A percentile compares a stretch with the other conserved stretches of the same genome.
Evolutionary conservation across 2,329 filamentous ascomycete species (phyloP).

Genomic region (Bisporella sp.): DNA sequence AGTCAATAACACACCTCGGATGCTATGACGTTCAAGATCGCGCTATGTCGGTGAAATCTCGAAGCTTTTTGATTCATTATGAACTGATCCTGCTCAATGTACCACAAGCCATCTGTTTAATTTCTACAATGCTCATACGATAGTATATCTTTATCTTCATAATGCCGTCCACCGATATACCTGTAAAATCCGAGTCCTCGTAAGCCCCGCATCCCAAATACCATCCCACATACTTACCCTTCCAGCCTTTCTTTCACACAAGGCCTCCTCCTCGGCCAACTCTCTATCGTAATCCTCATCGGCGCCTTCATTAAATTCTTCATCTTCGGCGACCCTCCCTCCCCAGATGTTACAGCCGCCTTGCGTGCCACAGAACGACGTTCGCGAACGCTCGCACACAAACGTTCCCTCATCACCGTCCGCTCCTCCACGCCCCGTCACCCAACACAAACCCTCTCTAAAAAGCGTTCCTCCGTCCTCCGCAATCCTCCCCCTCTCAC

Average conservation of each 20-base stretch:
- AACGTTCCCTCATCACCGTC: slow-evolving; percentile 62
- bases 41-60: no score
- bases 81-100: no score
- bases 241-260: slow-evolving; percentile 82
- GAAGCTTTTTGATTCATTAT: no score
- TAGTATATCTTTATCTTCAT: neutral
- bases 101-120: no score
- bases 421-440: slow-evolving; percentile 29
- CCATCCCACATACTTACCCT: neutral
- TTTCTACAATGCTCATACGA: neutral
- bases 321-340: slow-evolving; percentile 93
- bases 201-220: slow-evolving; percentile 21
- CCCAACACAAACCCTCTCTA: slow-evolving; percentile 35
- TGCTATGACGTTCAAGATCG: no score
- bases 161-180: slow-evolving; percentile 14
- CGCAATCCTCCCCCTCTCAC: slow-evolving; percentile 69
- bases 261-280: slow-evolving; percentile 85
- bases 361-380: slow-evolving; percentile 68
- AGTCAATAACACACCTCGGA: no score
- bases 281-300: slow-evolving; percentile 84
- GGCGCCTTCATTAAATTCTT: slow-evolving; percentile 99
- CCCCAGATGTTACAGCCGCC: slow-evolving; percentile 71
- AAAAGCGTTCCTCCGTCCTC: slow-evolving; percentile 66
- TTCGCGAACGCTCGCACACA: slow-evolving; percentile 68
- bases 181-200: slow-evolving; percentile 32